Evolutionary conservation across 257 asterid genomes (phyloP).

Genomic region (Echium plantagineum): DNA sequence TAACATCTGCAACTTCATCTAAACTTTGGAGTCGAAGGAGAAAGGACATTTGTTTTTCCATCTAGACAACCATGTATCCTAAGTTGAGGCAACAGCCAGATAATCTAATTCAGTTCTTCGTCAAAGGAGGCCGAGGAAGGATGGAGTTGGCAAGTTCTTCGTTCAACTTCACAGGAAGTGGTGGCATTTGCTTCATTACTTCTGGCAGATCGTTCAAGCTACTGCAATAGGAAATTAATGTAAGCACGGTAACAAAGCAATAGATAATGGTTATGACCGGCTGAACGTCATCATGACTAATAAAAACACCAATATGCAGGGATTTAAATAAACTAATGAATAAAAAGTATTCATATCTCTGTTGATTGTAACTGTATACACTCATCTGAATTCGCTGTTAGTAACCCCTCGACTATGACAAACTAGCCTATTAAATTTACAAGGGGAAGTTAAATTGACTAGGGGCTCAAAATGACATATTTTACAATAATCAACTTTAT

Average conservation of each 20-base stretch:
- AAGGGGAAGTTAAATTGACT: no score
- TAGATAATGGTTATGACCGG: not conserved
- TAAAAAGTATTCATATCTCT: no score
- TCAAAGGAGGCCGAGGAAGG: slow-evolving; percentile 7
- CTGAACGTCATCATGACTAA: no score
- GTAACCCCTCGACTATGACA: no score
- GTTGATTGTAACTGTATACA: no score
- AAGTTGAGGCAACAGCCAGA: not conserved
- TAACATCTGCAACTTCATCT: not conserved
- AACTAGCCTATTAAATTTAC: no score
- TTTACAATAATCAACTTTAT: no score
- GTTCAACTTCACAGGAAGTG: slow-evolving; percentile 13
- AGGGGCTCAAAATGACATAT: no score
- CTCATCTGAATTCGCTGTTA: no score
- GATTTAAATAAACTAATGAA: no score
- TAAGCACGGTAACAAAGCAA: not conserved
- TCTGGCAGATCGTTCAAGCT: slow-evolving; percentile 9
- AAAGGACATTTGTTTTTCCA: not conserved
- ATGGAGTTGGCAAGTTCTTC: slow-evolving; percentile 10
- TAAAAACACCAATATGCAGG: no score
- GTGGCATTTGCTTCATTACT: slow-evolving; percentile 12
- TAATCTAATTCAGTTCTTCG: not conserved
- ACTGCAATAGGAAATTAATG: not conserved
- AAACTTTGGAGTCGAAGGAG: not conserved
- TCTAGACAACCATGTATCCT: not conserved